Base-by-base conservation (phyloP, 192 early-diverging fungal species). In the Chytriomyces confervae region DNA sequence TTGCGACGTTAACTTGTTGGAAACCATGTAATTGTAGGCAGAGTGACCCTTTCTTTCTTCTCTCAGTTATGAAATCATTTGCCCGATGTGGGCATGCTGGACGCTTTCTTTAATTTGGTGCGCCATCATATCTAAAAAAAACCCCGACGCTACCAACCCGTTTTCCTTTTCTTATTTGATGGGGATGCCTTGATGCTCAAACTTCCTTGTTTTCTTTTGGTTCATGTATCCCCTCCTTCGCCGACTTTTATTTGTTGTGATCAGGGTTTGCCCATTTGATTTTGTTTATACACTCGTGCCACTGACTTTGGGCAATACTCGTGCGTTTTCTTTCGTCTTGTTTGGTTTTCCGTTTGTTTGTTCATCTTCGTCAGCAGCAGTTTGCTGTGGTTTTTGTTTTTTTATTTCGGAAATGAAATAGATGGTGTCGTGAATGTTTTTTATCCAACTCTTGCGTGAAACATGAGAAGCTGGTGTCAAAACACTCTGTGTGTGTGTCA, bases 1-100 rank as follows among this genome's bases (percentile, higher is more conserved):
- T 51, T 76, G 74, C 50, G 74, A 76, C 66, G 16, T 76, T 7
- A 50, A 44, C 9, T 13, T 66, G 6, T 66, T 76, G 74, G 64
- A 66, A 36, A 16, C 63, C 18, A 70, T 70, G 69, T 70, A 70
- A 29, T 27, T 57, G 53, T n/a, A n/a, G 53, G 20, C 16, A 20
- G 2, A 57, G 20, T 20, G 36, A n/a, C 53, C 53, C 13, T 57
- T 57, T 13, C 53, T 57, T 57, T 57, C 36, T 36, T 36, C 36
- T 36, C 36, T 36, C 36, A 36, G 36, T 36, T 36, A 36, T 36
- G 36, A 36, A 36, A 36, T 36, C 36, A 36, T 36, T 36, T 36
- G 36, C 36, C 36, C 36, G 36, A 36, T 36, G 4, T 36, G 36
- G 36, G 36, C 36, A 36, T 57, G 53, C 13, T 57, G 53, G 5